Conservation (phyloP, 164 flowering plant genomes). For the Vitis riparia region DNA sequence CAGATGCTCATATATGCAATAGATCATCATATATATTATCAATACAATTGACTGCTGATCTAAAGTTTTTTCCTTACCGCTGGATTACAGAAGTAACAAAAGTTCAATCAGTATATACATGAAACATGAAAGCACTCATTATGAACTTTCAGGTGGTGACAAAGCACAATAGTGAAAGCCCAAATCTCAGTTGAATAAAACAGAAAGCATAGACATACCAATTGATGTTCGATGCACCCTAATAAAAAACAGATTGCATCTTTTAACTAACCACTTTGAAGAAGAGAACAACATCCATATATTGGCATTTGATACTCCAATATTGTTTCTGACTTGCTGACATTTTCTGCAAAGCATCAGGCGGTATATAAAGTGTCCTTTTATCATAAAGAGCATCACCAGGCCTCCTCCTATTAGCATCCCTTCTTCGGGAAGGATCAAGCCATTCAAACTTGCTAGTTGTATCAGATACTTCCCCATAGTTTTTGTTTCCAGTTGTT, state of each 20-base stretch:
- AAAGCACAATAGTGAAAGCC: too few relatives aligned
- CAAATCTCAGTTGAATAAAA: too few relatives aligned
- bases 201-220: too few relatives aligned
- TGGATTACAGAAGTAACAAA: too few relatives aligned
- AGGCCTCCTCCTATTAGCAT: constrained; percentile 80
- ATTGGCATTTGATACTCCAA: constrained; percentile 80
- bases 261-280: constrained; percentile 87
- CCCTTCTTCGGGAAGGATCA: constrained; percentile 63
- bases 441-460: constrained; percentile 92
- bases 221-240: not conserved
- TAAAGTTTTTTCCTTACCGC: too few relatives aligned
- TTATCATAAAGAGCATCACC: constrained; percentile 71
- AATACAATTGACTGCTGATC: too few relatives aligned
- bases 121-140: too few relatives aligned
- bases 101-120: too few relatives aligned
- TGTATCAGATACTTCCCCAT: constrained; percentile 30
- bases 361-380: constrained; percentile 78
- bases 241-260: not conserved
- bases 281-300: constrained; percentile 90
- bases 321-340: constrained; percentile 90
- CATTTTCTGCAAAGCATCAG: constrained; percentile 81
- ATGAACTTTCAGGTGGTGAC: too few relatives aligned
- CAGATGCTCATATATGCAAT: too few relatives aligned
- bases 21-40: too few relatives aligned
- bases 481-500: constrained; percentile 14